Conservation (phyloP, 2,329 filamentous ascomycete genomes). For the Metarhizium guizhouense region DNA sequence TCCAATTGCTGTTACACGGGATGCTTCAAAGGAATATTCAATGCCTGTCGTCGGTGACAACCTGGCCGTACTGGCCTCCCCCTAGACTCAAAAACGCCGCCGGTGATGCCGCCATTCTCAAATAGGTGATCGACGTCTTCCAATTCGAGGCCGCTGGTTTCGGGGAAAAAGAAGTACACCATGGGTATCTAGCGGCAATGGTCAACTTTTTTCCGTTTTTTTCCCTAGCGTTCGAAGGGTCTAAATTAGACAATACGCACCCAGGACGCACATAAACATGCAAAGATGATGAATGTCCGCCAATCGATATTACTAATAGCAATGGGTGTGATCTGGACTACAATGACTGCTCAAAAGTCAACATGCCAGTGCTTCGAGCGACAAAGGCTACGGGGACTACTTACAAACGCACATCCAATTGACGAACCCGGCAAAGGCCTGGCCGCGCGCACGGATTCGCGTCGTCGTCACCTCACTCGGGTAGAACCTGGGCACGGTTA, state of each 20-base stretch:
- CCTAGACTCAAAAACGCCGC: slow-evolving; percentile 15
- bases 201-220: neutral
- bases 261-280: too few species aligned
- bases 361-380: too few species aligned
- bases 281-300: too few species aligned
- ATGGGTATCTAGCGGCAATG: slow-evolving; percentile 6
- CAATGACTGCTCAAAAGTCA: too few species aligned
- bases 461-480: slow-evolving; percentile 17
- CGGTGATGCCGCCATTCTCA: slow-evolving; percentile 24
- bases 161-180: slow-evolving; percentile 12
- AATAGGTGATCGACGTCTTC: slow-evolving; percentile 26
- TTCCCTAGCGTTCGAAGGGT: too few species aligned
- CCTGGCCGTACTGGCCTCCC: neutral
- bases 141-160: slow-evolving; percentile 24
- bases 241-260: too few species aligned
- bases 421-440: slow-evolving; percentile 26
- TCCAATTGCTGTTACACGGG: too few species aligned
- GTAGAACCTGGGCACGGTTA: too few species aligned
- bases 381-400: neutral
- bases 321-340: too few species aligned
- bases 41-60: too few species aligned
- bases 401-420: slow-evolving; percentile 16
- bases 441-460: slow-evolving; percentile 27
- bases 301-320: too few species aligned
- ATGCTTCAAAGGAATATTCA: too few species aligned